These are phyloP conservation scores for Phytopythium mirpurense DNA, from an alignment of 352 stramenopile genomes.

Conservation along the genomic window DNA sequence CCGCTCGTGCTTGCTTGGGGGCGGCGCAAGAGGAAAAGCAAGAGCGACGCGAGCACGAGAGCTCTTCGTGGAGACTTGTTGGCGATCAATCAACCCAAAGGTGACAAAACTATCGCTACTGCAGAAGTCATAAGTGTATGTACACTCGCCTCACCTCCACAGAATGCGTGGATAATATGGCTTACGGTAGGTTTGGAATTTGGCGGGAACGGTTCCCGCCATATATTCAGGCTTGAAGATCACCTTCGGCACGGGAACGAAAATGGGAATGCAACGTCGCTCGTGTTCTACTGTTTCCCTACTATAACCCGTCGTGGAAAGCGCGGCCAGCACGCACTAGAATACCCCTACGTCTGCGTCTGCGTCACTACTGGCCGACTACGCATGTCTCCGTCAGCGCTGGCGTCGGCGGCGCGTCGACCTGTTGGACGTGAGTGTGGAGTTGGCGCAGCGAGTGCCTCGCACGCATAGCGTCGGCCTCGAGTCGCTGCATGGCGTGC, in stretches of 20 bases:
- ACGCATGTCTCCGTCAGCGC: not conserved
- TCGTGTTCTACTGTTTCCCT: not conserved
- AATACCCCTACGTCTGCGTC: not conserved
- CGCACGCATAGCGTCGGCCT: slow-evolving; percentile 40
- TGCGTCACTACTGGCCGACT: not conserved
- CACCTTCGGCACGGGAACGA: not conserved
- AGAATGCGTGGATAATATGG: not conserved
- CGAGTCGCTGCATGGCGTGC: slow-evolving; percentile 37
- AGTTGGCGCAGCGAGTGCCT: slow-evolving; percentile 39
- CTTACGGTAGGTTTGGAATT: not conserved
- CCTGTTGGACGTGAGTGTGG: slow-evolving; percentile 11
- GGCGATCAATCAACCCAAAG: not conserved
- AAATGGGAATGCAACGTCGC: not conserved
- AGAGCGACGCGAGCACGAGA: not conserved
- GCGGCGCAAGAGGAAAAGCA: not conserved
- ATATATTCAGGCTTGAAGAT: not conserved
- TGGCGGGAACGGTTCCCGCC: not conserved
- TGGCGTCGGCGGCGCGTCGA: not conserved
- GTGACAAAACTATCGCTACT: not conserved
- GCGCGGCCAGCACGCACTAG: not conserved
- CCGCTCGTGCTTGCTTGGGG: not conserved
- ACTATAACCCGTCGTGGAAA: not conserved
- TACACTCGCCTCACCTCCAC: not conserved
- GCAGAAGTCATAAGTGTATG: not conserved
- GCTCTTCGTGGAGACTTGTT: not conserved